Evolutionary conservation across 345 rosid genomes (phyloP), one percentile per base, ranked within the genome.

Genomic region (Bruguiera gymnorhiza): DNA sequence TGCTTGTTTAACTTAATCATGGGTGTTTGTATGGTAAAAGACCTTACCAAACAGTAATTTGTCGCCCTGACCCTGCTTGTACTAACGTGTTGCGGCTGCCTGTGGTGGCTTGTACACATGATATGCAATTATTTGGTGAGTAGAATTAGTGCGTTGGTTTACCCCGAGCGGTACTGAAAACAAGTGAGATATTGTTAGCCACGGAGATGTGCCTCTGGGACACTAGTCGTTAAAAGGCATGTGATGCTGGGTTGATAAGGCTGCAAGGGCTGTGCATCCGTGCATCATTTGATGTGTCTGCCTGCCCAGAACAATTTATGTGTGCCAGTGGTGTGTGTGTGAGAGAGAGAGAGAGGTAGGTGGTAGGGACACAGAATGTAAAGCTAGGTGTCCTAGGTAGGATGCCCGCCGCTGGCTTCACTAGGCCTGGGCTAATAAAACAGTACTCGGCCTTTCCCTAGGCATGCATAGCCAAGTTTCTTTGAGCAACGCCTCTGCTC

Each of bases 171-270:
- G 56, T 23, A 20, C 10, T 15, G 53, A 56, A 56, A 66, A 69
- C 15, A 55, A 69, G 24, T 30, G 56, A 36, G 84, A 82, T 79
- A 64, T 54, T 73, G 81, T 67, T 70, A 66, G 68, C n/a, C 4
- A n/a, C 36, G 31, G 16, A 7, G 84, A 78, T 82, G 53, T 48
- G 77, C 16, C 68, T 78, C 81, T 70, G 75, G 78, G 84, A 18
- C 23, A 19, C 51, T 64, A 68, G 59, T 65, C 63, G 30, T 57
- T 32, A 11, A 51, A 62, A 11, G 52, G 73, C 83, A 80, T 70
- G 78, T 78, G 88, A 71, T 18, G 48, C 39, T 13, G 56, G 27
- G 75, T 15, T 53, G 63, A 51, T 24, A 31, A 31, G 30, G 43
- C 20, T 19, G 24, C 50, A 15, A 43, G 19, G 3, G 31, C 18